Evolutionary conservation across 108 stramenopile species (phyloP).

Genomic region (Cyclotella choctawhatcheeana): DNA sequence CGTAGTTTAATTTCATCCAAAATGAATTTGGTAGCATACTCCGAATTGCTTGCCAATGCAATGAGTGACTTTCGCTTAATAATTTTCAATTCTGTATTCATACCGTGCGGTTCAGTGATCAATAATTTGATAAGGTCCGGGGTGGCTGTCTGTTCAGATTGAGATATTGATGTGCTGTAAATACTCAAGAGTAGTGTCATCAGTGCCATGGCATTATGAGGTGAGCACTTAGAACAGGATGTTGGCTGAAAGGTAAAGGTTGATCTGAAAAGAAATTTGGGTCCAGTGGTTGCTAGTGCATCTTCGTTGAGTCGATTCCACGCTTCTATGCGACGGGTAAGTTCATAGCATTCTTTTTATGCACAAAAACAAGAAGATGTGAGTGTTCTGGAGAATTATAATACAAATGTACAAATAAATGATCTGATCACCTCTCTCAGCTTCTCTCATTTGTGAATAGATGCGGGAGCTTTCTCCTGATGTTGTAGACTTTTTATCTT

Average conservation of each 20-base stretch:
- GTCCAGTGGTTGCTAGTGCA: constrained; percentile 19
- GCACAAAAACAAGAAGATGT: neutral
- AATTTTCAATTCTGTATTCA: constrained; percentile 48
- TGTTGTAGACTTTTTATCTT: constrained; percentile 40
- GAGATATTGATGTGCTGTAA: constrained; percentile 39
- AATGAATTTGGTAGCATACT: constrained; percentile 56
- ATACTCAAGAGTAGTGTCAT: constrained; percentile 56
- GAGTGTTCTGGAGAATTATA: neutral
- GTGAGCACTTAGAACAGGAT: constrained; percentile 66
- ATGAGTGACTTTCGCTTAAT: constrained; percentile 56
- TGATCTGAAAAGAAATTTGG: neutral
- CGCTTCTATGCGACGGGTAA: constrained; percentile 67
- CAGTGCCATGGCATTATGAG: constrained; percentile 51
- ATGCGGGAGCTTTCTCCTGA: constrained; percentile 65
- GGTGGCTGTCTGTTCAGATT: constrained; percentile 39
- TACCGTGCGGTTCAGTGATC: constrained; percentile 44
- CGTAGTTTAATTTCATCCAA: constrained; percentile 55
- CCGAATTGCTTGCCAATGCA: constrained; percentile 66
- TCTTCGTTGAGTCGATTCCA: constrained; percentile 79
- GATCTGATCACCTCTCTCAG: constrained; percentile 43
- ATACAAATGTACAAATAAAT: neutral
- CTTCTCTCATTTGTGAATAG: constrained; percentile 71
- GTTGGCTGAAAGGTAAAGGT: constrained; percentile 52
- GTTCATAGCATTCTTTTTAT: constrained; percentile 59
- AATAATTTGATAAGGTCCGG: constrained; percentile 47